phyloP scores from a whole-genome alignment of 192 early-diverging fungal genomes.

The Backusella australiensis region DNA sequence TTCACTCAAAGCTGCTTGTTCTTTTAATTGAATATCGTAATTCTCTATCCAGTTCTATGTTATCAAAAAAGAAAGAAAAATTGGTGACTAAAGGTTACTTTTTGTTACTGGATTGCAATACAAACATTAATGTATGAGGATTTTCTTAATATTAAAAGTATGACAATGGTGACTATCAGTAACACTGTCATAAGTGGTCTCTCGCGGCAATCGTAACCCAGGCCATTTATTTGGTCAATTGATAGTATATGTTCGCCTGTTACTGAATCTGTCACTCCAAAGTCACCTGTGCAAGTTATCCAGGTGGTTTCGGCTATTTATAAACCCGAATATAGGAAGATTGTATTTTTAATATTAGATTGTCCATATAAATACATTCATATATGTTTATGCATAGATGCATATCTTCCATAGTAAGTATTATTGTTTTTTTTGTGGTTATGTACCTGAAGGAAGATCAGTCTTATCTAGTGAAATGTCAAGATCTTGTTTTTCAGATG shows the following conservation, averaged over 20 bases:
- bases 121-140: conserved; percentile 1
- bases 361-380: neutral
- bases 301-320: neutral
- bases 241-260: neutral
- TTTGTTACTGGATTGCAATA: neutral
- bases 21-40: neutral
- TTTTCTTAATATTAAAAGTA: neutral
- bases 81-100: neutral
- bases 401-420: neutral
- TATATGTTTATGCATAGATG: neutral
- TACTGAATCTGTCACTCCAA: conserved; percentile 1
- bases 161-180: neutral
- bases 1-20: neutral
- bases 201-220: neutral
- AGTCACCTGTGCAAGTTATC: neutral
- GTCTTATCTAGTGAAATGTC: neutral
- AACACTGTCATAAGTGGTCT: conserved; percentile 1
- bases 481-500: neutral
- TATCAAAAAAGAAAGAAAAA: neutral
- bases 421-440: neutral
- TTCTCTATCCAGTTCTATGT: neutral
- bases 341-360: neutral
- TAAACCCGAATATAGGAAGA: neutral
- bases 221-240: neutral
- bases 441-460: neutral